Evolutionary conservation across 495 filamentous ascomycete genomes (phyloP), one percentile per base, ranked within the genome.

Genomic region (Eremomyces bilateralis): DNA sequence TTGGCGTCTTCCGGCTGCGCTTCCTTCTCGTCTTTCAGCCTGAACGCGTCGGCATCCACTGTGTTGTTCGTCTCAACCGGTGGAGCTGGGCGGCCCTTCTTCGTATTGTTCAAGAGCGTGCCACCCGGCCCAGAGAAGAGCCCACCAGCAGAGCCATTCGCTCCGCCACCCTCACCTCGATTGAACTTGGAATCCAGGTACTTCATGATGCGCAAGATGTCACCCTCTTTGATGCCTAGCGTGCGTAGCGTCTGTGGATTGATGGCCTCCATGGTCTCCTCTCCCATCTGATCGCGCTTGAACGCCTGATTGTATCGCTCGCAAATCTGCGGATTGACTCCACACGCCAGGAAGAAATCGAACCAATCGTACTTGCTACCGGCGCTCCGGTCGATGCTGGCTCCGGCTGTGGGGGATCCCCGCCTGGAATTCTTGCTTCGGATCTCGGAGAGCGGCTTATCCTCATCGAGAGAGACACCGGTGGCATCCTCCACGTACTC

Each of bases 351-450:
- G 61, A 99, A 99, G 57, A 99, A 95, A 43, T 93, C 80, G 48
- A 95, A 99, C 88, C 88, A 99, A 52, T 99, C 88, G 47, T 95
- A 92, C 29, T 83, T 73, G 5, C 69, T 58, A 45, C 71, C 69
- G 50, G 71, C 43, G 44, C 55, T 29, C 33, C 37, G 46, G 35
- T 53, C 51, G 37, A 45, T 57, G 18, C 10, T 6, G 20, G 58
- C 18, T 8, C 25, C 36, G 8, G 33, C 36, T 4, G 21, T 15
- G 3, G 29, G 21, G 16, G 37, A 20, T 47, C 47, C 47, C 46
- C 39, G 57, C 46, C 34, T 44, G 3, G 54, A 56, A 32, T 50
- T 61, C 21, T 52, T 51, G 12, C 64, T 56, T 29, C 61, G 62
- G 41, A 92, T 78, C 38, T 84, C 80, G 0, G 78, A 79, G 18